Percentiles rank a stretch among this genome's conserved stretches.
Conservation (phyloP, 805 yeast species). For the Pichia ethanolica region DNA sequence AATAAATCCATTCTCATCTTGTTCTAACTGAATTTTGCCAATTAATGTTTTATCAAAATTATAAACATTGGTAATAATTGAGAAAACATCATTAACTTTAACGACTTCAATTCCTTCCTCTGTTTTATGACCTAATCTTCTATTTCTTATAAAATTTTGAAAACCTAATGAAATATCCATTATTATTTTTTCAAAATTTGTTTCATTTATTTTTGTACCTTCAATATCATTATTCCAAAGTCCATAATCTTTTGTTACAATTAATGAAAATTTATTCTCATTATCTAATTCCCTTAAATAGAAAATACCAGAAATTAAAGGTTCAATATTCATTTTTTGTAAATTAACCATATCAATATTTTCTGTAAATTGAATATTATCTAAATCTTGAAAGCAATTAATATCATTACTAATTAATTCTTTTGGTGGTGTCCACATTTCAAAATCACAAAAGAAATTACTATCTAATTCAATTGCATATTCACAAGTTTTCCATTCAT, state of each 20-base stretch:
- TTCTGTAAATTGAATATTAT: background rate
- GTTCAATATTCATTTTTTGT: background rate
- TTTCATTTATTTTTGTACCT: background rate
- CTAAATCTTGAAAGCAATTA: background rate
- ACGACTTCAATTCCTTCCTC: too few species aligned
- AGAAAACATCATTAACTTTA: slow-evolving; percentile 4
- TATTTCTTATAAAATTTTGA: background rate
- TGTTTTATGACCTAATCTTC: background rate
- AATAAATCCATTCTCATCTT: slow-evolving; percentile 8
- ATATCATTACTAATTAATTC: background rate
- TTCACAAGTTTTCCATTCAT: slow-evolving; percentile 28
- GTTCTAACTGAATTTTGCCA: slow-evolving; percentile 10
- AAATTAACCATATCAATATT: background rate
- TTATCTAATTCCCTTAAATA: background rate
- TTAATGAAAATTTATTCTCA: background rate
- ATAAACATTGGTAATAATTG: slow-evolving; percentile 8
- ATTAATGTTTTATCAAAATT: slow-evolving; percentile 10
- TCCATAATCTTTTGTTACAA: slow-evolving; percentile 5
- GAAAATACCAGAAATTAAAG: slow-evolving; percentile 8
- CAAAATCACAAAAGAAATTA: slow-evolving; percentile 10
- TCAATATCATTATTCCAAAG: background rate
- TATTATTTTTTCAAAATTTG: background rate
- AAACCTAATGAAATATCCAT: slow-evolving; percentile 5
- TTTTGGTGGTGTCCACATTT: slow-evolving; percentile 3
- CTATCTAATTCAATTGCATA: slow-evolving; percentile 16